Base-by-base conservation (phyloP, 805 yeast genomes). In the Yarrowia porcina region DNA sequence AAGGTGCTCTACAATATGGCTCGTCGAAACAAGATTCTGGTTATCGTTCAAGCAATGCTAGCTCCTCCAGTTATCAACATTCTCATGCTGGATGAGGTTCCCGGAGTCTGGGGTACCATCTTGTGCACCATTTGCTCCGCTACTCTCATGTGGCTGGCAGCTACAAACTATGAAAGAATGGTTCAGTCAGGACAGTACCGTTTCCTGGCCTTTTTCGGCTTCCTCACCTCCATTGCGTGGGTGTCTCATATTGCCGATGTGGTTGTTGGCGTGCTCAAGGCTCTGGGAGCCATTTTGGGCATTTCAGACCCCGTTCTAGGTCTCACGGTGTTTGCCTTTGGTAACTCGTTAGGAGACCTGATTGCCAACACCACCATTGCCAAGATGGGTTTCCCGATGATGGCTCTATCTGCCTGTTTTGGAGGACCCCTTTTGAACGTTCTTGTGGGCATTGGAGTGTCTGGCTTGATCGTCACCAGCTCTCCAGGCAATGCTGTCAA, bases 321-420 rank as follows among this genome's bases (percentile, higher is more conserved):
- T 0, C 75, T 91, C 11, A 93, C 98, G 0, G 79, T 93, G 0
- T 88, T 93, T 73, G 97, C 98, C 0, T 75, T 93, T 44, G 98
- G 99, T 4, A 94, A 93, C 72, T 92, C 97, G 0, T 76, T 89
- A 7, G 97, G 98, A 6, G 99, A 93, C 70, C 76, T 92, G 50
- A 85, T 92, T 0, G 87, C 97, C 0, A 90, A 93, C 68, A 72
- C 87, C 35, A 87, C 96, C 0, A 83, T 93, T 25, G 91, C 96
- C 0, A 77, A 77, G 64, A 82, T 89, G 80, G 97, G 96, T 0
- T 85, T 83, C 75, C 89, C 96, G 0, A 80, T 88, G 49, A 88
- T 93, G 88, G 97, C 97, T 0, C 77, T 94, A n/a, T 89, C 94
- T 28, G 97, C 97, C 0, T 92, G 98, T 70, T 88, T 92, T 72